Base-by-base conservation (phyloP, 495 filamentous ascomycete genomes). In the Hypoxylon cercidicola region DNA sequence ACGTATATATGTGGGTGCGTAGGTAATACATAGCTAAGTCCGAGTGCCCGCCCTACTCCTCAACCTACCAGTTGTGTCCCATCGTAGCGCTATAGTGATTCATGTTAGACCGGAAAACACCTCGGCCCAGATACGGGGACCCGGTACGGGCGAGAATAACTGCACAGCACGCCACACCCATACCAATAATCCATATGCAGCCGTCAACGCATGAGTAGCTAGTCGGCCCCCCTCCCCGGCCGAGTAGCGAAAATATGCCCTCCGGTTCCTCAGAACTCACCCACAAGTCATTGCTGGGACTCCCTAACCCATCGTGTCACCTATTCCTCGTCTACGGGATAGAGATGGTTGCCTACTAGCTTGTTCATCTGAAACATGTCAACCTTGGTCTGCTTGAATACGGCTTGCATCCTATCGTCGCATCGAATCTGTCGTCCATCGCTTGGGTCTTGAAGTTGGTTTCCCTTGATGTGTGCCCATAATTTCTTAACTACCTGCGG, bases 311-410 rank as follows among this genome's bases (percentile, higher is more conserved):
- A 9, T 8, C 2, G 18, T 55, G 4, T 39, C 15, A 2, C 0
- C 53, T 37, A 63, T 66, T 66, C 78, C 61, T 86, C 82, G 34
- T 85, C 83, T 45, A 85, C 72, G 9, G 79, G 80, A 61, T 85
- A 85, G 15, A 87, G 77, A 48, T 86, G 84, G 62, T 80, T 81
- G 3, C 82, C 82, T 1, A 86, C 74, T 10, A 82, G 74, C 71
- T 85, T 85, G 78, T 95, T 97, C 93, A 97, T 97, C 40, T 92
- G 93, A 72, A 99, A 98, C 96, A 99, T 99, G 69, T 97, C 92
- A 34, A 99, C 89, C 65, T 86, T 90, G 60, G 93, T 90, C 67
- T 89, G 85, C 73, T 94, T 94, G 81, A 99, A 98, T 2, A 99
- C 90, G 1, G 88, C 87, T 32, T 90, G 86, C 88, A 99, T 87